Evolutionary conservation across 2,329 filamentous ascomycete species (phyloP).

Genomic region (Colletotrichum sp.): DNA sequence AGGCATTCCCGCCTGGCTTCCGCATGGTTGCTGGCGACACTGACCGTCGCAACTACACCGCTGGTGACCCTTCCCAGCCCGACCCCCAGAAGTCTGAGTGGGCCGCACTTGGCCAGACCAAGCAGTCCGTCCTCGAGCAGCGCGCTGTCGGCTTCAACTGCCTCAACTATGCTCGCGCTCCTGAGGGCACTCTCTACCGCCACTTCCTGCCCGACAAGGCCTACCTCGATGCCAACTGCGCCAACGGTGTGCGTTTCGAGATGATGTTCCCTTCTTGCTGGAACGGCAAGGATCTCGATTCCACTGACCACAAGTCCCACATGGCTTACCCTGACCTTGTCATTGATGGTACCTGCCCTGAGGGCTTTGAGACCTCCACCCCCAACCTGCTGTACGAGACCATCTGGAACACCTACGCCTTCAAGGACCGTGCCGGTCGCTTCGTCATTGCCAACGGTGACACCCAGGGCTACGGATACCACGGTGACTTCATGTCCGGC

Average conservation of each 20-base stretch:
- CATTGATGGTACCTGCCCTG: slow-evolving; percentile 77
- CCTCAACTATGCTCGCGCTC: slow-evolving; percentile 72
- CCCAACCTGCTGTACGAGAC: slow-evolving; percentile 84
- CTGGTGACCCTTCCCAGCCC: slow-evolving; percentile 68
- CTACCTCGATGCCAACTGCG: slow-evolving; percentile 81
- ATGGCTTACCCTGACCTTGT: slow-evolving; percentile 81
- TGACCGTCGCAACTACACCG: slow-evolving; percentile 70
- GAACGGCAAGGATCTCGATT: slow-evolving; percentile 71
- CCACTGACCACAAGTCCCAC: slow-evolving; percentile 64
- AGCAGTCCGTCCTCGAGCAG: slow-evolving; percentile 73
- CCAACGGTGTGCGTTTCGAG: slow-evolving; percentile 82
- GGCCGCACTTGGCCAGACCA: slow-evolving; percentile 65
- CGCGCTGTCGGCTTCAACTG: slow-evolving; percentile 96
- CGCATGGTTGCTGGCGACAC: slow-evolving; percentile 82
- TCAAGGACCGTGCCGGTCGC: slow-evolving; percentile 64
- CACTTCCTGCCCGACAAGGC: slow-evolving; percentile 82
- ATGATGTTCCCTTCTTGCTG: slow-evolving; percentile 91
- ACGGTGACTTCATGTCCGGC: slow-evolving; percentile 82
- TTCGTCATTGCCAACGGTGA: slow-evolving; percentile 85
- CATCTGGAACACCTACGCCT: slow-evolving; percentile 78
- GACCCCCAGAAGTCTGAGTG: slow-evolving; percentile 74
- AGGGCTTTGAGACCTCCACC: slow-evolving; percentile 69
- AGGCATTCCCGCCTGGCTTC: slow-evolving; percentile 79
- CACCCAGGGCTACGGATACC: slow-evolving; percentile 74
- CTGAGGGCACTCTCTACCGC: slow-evolving; percentile 80